phyloP scores from a whole-genome alignment of 495 filamentous ascomycete species.

The Sordaria brevicollis region DNA sequence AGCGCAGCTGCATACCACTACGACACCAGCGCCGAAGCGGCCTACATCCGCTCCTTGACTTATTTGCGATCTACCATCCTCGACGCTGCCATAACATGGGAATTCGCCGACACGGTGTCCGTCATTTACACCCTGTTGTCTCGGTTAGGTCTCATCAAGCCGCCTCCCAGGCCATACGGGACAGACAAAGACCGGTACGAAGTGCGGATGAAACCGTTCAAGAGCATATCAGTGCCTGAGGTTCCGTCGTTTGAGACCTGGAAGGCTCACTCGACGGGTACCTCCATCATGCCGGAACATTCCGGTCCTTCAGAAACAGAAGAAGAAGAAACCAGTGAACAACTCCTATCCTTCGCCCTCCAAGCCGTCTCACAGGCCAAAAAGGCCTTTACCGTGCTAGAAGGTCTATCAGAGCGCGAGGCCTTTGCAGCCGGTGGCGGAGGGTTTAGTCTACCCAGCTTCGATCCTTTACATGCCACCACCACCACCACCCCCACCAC shows the following conservation, averaged over 20 bases:
- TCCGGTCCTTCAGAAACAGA: too few relatives aligned
- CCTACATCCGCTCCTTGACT: constrained; percentile 45
- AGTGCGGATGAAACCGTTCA: constrained; percentile 83
- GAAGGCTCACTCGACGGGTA: background rate
- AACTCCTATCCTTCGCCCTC: constrained; percentile 50
- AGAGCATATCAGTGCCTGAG: constrained; percentile 54
- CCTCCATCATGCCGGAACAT: too few relatives aligned
- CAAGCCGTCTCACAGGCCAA: constrained; percentile 49
- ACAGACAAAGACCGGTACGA: constrained; percentile 66
- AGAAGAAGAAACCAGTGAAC: constrained; percentile 8
- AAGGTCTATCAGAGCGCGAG: constrained; percentile 33
- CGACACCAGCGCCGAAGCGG: constrained; percentile 19
- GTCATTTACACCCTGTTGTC: constrained; percentile 56
- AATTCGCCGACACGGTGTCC: constrained; percentile 58
- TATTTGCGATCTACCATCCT: constrained; percentile 52
- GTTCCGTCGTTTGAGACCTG: constrained; percentile 60
- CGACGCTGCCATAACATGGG: constrained; percentile 57
- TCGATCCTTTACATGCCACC: background rate
- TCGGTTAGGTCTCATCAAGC: constrained; percentile 48
- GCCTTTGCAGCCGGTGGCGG: constrained; percentile 22
- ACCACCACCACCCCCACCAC: background rate
- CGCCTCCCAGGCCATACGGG: constrained; percentile 57
- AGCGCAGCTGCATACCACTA: background rate
- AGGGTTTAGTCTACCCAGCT: background rate
- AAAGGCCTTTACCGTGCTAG: constrained; percentile 54